Evolutionary conservation across 305 asterid genomes (phyloP).

Genomic region (Fraxinus angustifolia): DNA sequence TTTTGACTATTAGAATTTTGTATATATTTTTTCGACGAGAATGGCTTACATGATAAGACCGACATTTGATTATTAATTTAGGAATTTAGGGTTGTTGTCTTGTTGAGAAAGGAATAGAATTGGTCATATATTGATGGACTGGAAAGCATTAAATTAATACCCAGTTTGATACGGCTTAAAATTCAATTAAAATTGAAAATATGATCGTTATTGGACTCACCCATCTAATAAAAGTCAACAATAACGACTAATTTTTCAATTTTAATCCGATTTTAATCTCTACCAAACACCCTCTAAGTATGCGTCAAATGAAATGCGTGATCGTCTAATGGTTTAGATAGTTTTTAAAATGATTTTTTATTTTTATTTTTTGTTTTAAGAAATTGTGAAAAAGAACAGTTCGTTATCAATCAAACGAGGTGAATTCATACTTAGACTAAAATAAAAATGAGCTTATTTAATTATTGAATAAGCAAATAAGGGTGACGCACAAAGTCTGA

Average conservation of each 20-base stretch:
- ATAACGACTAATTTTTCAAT: too few relatives aligned
- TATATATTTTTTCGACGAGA: neutral
- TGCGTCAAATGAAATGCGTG: neutral
- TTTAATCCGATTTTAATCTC: too few relatives aligned
- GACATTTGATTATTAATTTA: conserved; percentile 18
- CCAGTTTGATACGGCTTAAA: too few relatives aligned
- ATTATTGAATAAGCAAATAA: neutral
- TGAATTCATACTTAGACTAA: neutral
- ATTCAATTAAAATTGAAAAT: too few relatives aligned
- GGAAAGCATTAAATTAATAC: neutral
- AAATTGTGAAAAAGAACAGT: neutral
- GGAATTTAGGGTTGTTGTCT: conserved; percentile 12
- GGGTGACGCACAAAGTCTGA: neutral
- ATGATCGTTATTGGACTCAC: too few relatives aligned
- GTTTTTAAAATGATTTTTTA: neutral
- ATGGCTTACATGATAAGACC: conserved; percentile 18
- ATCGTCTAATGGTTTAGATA: neutral
- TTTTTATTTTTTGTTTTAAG: neutral
- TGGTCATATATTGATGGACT: neutral
- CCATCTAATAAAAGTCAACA: too few relatives aligned
- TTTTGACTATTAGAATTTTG: neutral
- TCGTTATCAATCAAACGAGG: too few relatives aligned
- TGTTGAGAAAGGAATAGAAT: conserved; percentile 20
- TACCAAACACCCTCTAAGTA: too few relatives aligned
- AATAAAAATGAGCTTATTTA: neutral